phyloP scores from a whole-genome alignment of 2,329 filamentous ascomycete species.

The Calonectria pseudoreteaudii region DNA sequence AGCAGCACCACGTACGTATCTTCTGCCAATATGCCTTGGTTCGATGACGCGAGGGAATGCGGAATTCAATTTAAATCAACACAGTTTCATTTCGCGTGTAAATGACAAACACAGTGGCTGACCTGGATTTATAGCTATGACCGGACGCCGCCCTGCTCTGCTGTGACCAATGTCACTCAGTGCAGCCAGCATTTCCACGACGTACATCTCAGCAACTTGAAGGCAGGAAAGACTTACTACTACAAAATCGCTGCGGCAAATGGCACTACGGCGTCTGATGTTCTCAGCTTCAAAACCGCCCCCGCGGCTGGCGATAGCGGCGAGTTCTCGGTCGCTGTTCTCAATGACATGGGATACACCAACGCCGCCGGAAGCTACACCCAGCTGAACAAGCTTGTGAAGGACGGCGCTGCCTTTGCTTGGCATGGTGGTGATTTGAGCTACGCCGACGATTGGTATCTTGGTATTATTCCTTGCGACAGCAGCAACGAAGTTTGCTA shows the following conservation, averaged over 20 bases:
- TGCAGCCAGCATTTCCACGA: slow-evolving; percentile 2
- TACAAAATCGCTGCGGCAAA: not conserved
- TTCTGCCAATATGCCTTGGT: not conserved
- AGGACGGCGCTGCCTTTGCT: not conserved
- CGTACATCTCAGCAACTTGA: not conserved
- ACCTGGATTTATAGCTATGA: not conserved
- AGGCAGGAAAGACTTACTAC: not conserved
- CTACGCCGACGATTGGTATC: not conserved
- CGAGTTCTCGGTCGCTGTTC: not conserved
- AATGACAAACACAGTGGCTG: not conserved
- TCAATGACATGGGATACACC: slow-evolving; percentile 2
- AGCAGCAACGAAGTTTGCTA: not conserved
- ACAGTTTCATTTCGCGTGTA: not conserved
- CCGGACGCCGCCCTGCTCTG: not conserved
- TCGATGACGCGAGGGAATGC: not conserved
- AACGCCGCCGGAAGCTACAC: not conserved
- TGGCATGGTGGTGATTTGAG: not conserved
- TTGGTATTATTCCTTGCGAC: not conserved
- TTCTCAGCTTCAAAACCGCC: not conserved
- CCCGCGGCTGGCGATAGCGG: not conserved
- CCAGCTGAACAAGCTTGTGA: not conserved
- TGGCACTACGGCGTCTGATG: not conserved
- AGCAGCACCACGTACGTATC: not conserved
- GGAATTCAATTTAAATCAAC: not conserved
- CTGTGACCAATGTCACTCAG: not conserved